phyloP scores from a whole-genome alignment of 2,329 filamentous ascomycete genomes.

The Cryphonectria nitschkei region DNA sequence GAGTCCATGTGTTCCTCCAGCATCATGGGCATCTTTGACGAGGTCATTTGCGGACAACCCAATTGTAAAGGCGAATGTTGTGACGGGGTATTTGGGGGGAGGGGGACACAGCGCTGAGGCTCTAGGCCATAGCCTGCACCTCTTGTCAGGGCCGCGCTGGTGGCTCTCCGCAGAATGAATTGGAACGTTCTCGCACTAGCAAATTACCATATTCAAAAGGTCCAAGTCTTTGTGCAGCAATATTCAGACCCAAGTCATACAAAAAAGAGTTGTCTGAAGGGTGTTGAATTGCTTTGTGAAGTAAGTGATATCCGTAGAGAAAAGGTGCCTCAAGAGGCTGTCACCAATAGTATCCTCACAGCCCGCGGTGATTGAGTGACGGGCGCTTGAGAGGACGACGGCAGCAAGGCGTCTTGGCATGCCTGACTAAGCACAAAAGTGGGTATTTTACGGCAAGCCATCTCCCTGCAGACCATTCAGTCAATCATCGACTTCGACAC shows the following conservation, averaged over 20 bases:
- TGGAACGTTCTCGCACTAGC: background rate
- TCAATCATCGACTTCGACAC: background rate
- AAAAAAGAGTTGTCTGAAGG: background rate
- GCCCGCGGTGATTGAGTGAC: background rate
- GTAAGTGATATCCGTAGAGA: background rate
- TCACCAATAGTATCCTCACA: background rate
- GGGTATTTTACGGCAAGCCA: background rate
- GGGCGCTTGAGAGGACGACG: background rate
- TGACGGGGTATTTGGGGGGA: background rate
- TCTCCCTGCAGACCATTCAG: background rate
- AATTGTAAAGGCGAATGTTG: no score
- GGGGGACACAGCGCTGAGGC: background rate
- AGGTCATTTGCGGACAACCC: slow-evolving; percentile 35
- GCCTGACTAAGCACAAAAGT: background rate
- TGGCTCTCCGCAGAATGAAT: background rate
- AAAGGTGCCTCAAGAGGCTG: background rate
- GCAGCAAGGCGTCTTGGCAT: background rate
- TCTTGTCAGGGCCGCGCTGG: background rate
- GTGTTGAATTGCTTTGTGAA: background rate
- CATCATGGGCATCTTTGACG: slow-evolving; percentile 52
- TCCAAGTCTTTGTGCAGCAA: background rate
- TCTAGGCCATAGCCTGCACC: slow-evolving; percentile 4
- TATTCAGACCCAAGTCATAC: background rate
- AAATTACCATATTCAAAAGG: background rate
- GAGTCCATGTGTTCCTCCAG: slow-evolving; percentile 59